These are phyloP conservation scores for Westerdykella sp. DNA, from an alignment of 2,329 filamentous ascomycete species.

Conservation along the genomic window DNA sequence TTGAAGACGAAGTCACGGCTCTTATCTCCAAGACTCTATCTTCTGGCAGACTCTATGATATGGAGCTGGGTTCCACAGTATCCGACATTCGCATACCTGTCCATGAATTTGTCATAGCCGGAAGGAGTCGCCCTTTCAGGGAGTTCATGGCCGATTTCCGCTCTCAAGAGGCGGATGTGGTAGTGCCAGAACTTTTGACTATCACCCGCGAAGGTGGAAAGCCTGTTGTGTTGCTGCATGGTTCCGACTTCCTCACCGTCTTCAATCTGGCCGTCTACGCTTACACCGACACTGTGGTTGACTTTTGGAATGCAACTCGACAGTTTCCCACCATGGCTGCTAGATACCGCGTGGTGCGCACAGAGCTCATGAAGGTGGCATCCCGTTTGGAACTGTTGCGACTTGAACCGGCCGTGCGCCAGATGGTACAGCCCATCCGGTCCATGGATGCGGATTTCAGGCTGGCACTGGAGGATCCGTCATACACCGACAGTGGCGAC, in stretches of 20 bases:
- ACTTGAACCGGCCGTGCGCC: slow-evolving; percentile 69
- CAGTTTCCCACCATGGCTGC: slow-evolving; percentile 59
- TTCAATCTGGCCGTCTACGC: slow-evolving; percentile 73
- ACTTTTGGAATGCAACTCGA: slow-evolving; percentile 77
- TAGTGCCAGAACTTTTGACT: slow-evolving; percentile 54
- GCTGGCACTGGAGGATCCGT: slow-evolving; percentile 59
- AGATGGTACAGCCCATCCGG: slow-evolving; percentile 61
- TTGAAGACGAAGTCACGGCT: slow-evolving; percentile 56
- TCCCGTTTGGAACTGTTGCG: slow-evolving; percentile 62
- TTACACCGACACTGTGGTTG: slow-evolving; percentile 73
- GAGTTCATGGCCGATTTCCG: slow-evolving; percentile 53
- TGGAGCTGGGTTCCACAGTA: slow-evolving; percentile 47
- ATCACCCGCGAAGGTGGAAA: slow-evolving; percentile 51
- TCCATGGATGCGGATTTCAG: slow-evolving; percentile 65
- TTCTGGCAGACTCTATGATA: slow-evolving; percentile 34
- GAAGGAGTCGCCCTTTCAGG: slow-evolving; percentile 61
- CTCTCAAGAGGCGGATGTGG: slow-evolving; percentile 49
- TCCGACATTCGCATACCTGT: slow-evolving; percentile 70
- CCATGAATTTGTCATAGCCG: slow-evolving; percentile 74
- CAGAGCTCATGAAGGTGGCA: slow-evolving; percentile 82
- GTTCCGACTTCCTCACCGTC: slow-evolving; percentile 69
- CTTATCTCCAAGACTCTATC: slow-evolving; percentile 38
- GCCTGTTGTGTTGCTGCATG: slow-evolving; percentile 58
- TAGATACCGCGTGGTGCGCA: slow-evolving; percentile 72
- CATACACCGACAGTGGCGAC: slow-evolving; percentile 75